A percentile compares a stretch with the other conserved stretches of the same genome.
Evolutionary conservation across 2,329 filamentous ascomycete species (phyloP).

Genomic region (Blastomyces silverae): DNA sequence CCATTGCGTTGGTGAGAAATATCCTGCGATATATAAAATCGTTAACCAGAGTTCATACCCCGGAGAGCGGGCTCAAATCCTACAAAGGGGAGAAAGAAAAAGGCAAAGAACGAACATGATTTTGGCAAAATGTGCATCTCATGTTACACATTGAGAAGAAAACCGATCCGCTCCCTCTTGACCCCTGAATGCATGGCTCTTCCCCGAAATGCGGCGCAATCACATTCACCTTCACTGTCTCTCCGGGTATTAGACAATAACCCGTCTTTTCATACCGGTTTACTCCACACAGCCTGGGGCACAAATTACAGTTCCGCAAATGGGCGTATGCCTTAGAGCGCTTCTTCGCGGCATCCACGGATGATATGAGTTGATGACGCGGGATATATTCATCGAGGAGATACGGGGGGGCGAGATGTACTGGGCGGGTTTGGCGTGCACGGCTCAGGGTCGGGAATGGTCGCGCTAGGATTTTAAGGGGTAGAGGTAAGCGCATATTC

Average conservation of each 20-base stretch:
- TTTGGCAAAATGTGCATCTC: slow-evolving; percentile 69
- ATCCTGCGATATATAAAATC: slow-evolving; percentile 41
- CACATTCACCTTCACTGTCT: slow-evolving; percentile 70
- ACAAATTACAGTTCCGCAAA: slow-evolving; percentile 71
- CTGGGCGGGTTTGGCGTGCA: slow-evolving; percentile 5
- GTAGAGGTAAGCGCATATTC: not conserved
- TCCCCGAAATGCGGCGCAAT: slow-evolving; percentile 83
- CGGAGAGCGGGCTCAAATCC: not conserved
- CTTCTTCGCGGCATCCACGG: slow-evolving; percentile 64
- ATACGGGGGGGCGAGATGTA: slow-evolving; percentile 53
- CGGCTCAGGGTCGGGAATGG: not conserved
- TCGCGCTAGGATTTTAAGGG: not conserved
- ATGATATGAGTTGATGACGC: slow-evolving; percentile 61
- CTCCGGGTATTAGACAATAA: slow-evolving; percentile 66
- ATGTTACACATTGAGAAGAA: slow-evolving; percentile 75
- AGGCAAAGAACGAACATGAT: slow-evolving; percentile 44
- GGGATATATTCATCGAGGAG: slow-evolving; percentile 69
- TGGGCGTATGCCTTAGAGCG: slow-evolving; percentile 67
- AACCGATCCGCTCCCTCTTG: slow-evolving; percentile 70
- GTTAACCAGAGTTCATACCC: not conserved
- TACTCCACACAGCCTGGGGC: slow-evolving; percentile 67
- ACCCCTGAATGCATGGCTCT: slow-evolving; percentile 75
- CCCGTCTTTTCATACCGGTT: slow-evolving; percentile 76
- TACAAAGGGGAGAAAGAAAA: not conserved
- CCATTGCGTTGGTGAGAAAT: slow-evolving; percentile 77